phyloP scores from a whole-genome alignment of 164 flowering plant species.

The Piper betle region DNA sequence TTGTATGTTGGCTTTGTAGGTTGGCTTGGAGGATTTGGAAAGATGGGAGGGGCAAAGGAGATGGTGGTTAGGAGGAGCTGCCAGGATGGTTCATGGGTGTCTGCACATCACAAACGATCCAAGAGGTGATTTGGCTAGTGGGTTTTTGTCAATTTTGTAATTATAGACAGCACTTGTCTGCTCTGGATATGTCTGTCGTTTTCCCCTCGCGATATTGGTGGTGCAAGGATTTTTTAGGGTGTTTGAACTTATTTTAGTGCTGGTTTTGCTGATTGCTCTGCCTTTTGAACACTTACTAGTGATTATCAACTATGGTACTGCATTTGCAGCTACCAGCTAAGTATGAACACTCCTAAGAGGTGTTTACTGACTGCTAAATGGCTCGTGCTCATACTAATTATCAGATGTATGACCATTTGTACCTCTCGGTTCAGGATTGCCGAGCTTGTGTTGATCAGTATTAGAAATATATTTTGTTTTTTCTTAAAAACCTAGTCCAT shows the following conservation, averaged over 20 bases:
- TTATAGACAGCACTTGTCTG: background rate
- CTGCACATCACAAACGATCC: slow-evolving; percentile 45
- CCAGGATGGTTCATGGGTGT: slow-evolving; percentile 11
- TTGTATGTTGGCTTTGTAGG: background rate
- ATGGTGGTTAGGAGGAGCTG: slow-evolving; percentile 10
- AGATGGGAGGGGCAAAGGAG: background rate
- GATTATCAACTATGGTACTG: background rate
- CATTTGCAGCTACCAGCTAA: too few species aligned
- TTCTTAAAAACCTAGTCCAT: too few species aligned
- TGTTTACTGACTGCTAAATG: too few species aligned
- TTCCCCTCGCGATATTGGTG: background rate
- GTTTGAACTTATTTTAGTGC: background rate
- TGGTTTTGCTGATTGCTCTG: background rate
- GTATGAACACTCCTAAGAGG: too few species aligned
- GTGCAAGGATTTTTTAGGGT: background rate
- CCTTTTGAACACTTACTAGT: too few species aligned
- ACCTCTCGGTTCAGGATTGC: too few species aligned
- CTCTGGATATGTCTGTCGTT: background rate
- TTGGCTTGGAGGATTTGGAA: background rate
- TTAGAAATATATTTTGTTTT: too few species aligned
- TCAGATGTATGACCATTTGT: too few species aligned
- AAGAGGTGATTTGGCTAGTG: slow-evolving; percentile 40
- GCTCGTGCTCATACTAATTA: too few species aligned
- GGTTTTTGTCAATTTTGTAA: too few species aligned
- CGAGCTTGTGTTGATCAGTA: too few species aligned